These are phyloP conservation scores for Pseudocercospora musae DNA, from an alignment of 2,329 filamentous ascomycete species.

Conservation along the genomic window DNA sequence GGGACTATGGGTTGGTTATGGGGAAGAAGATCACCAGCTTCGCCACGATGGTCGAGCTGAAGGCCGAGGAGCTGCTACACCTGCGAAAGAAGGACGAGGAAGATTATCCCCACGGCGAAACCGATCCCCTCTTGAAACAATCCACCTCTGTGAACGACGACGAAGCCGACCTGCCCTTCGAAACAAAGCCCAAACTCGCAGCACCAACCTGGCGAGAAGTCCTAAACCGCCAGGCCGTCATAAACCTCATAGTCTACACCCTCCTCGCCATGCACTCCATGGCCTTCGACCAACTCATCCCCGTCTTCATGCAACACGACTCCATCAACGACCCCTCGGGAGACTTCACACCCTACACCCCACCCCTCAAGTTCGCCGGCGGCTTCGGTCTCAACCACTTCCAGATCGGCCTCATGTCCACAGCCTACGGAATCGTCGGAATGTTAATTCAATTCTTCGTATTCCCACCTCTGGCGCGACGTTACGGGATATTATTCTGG, in stretches of 20 bases:
- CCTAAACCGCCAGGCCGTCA: slow-evolving; percentile 68
- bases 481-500: slow-evolving; percentile 71
- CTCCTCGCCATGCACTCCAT: slow-evolving; percentile 51
- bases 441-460: slow-evolving; percentile 81
- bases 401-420: slow-evolving; percentile 81
- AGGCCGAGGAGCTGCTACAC: slow-evolving; percentile 18
- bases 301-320: slow-evolving; percentile 82
- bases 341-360: slow-evolving; percentile 40
- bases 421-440: slow-evolving; percentile 73
- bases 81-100: slow-evolving; percentile 4
- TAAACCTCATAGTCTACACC: slow-evolving; percentile 75
- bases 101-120: slow-evolving; percentile 18
- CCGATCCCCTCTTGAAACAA: slow-evolving; percentile 28
- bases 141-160: slow-evolving; percentile 17
- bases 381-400: slow-evolving; percentile 72
- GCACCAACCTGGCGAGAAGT: slow-evolving; percentile 58
- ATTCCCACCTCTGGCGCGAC: slow-evolving; percentile 72
- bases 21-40: slow-evolving; percentile 60
- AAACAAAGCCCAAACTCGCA: slow-evolving; percentile 24
- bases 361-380: slow-evolving; percentile 75
- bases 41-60: slow-evolving; percentile 14
- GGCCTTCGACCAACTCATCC: slow-evolving; percentile 49
- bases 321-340: slow-evolving; percentile 24
- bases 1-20: slow-evolving; percentile 72
- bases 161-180: slow-evolving; percentile 14